A percentile compares a stretch with the other conserved stretches of the same genome.
Evolutionary conservation across 495 filamentous ascomycete species (phyloP).

Genomic region (Glonium stellatum): DNA sequence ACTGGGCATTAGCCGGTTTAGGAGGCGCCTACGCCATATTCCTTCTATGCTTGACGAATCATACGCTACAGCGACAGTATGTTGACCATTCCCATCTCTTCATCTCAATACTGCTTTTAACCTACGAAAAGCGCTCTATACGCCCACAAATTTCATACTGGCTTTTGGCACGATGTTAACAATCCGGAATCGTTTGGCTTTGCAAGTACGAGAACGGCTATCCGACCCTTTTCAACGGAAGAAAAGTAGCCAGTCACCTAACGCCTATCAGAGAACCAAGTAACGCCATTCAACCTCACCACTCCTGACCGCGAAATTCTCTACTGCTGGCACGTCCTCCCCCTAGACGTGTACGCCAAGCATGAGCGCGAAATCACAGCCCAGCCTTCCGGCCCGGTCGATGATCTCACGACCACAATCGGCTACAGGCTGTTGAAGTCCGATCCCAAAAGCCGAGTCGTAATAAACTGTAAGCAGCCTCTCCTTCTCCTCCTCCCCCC

Average conservation of each 20-base stretch:
- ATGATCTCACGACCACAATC: slow-evolving; percentile 30
- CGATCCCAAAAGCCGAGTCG: slow-evolving; percentile 31
- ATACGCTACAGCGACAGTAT: slow-evolving; percentile 56
- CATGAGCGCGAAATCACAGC: slow-evolving; percentile 29
- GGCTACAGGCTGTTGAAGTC: slow-evolving; percentile 30
- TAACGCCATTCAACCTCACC: slow-evolving; percentile 35
- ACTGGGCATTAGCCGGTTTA: slow-evolving; percentile 37
- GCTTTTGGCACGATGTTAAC: slow-evolving; percentile 62
- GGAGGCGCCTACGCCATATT: slow-evolving; percentile 34
- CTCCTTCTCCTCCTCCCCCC: background rate
- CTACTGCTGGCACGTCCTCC: slow-evolving; percentile 39
- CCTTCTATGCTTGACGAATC: slow-evolving; percentile 44
- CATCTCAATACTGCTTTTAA: slow-evolving; percentile 11
- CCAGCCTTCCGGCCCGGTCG: slow-evolving; percentile 16
- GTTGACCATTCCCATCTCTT: slow-evolving; percentile 16
- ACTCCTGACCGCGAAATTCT: slow-evolving; percentile 35
- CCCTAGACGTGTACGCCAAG: slow-evolving; percentile 34
- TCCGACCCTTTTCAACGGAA: slow-evolving; percentile 3
- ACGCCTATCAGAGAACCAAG: slow-evolving; percentile 30
- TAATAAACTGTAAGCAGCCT: slow-evolving; percentile 34
- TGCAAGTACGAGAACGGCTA: slow-evolving; percentile 50
- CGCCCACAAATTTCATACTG: slow-evolving; percentile 62
- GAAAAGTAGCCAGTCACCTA: background rate
- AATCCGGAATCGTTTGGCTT: slow-evolving; percentile 75
- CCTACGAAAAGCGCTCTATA: slow-evolving; percentile 58